Evolutionary conservation across 768 basidiomycete species (phyloP), one percentile per base, ranked within the genome.

Genomic region (Dioszegia aurantiaca): DNA sequence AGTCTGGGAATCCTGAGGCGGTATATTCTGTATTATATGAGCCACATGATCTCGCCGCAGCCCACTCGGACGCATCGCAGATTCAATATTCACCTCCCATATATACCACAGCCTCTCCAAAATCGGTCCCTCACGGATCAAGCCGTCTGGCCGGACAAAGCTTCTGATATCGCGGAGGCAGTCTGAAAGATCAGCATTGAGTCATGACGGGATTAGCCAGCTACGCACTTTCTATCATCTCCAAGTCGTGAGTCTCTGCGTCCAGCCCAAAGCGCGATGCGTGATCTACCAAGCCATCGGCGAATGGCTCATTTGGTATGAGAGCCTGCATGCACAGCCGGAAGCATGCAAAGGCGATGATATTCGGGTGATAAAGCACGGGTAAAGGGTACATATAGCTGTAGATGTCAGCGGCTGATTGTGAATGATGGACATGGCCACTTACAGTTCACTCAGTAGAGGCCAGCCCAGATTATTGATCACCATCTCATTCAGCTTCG

Each of bases 381-480:
- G 62, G 49, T 6, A 69, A 39, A 3, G 71, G 74, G 2, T 62
- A 48, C 16, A 62, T 24, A 37, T 56, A 56, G 19, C 70, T 76
- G 21, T n/a, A 16, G 28, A 8, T n/a, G 27, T 58, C 36, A 58
- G 57, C 44, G 28, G 16, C 26, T 31, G 3, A 27, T n/a, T 21
- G 4, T n/a, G 21, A 21, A 16, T 31, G 8, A 33, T 8, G 19
- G 4, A 26, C 11, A 23, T 30, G 26, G 19, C 12, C 24, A 48
- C 60, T 57, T 27, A 61, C 60, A 49, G n/a, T 36, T 57, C 36
- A 31, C 44, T 49, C 27, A 61, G 23, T 2, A 61, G 2, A 5
- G 31, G 14, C 60, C 60, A 61, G 21, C 40, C 36, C 6, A 44
- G 31, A 11, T 1, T 14, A 6, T 16, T n/a, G 12, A 33, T 48